A percentile compares a stretch with the other conserved stretches of the same genome.
phyloP scores from a whole-genome alignment of 768 basidiomycete genomes.

The Auricularia auricula-judae region DNA sequence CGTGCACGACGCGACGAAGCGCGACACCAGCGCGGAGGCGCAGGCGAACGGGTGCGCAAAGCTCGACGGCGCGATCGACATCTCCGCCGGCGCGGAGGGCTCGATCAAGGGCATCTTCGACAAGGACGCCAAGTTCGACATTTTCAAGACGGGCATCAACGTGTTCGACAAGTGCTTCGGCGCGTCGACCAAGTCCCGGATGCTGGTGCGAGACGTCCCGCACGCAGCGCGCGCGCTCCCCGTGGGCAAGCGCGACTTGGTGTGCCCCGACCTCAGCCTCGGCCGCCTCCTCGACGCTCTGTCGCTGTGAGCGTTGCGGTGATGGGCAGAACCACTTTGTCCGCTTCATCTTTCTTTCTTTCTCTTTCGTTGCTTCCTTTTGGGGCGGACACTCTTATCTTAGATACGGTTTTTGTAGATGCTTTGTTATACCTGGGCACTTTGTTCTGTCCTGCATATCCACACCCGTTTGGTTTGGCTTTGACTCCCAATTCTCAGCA shows the following conservation, averaged over 20 bases:
- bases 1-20: background rate
- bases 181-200: background rate
- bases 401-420: no score
- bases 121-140: constrained; percentile 17
- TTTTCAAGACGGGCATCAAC: constrained; percentile 28
- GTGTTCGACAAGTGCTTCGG: constrained; percentile 15
- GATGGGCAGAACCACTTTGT: no score
- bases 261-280: background rate
- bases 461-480: no score
- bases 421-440: no score
- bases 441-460: no score
- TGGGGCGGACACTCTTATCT: no score
- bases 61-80: constrained; percentile 23
- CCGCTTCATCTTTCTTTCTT: background rate
- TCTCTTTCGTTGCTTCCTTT: background rate
- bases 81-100: constrained; percentile 30
- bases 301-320: background rate
- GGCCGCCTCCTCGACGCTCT: background rate
- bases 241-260: background rate
- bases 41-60: constrained; percentile 30
- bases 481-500: no score
- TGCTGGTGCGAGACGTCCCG: background rate
- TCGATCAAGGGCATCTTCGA: constrained; percentile 32
- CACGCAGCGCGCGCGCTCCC: background rate
- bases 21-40: constrained; percentile 12